These are phyloP conservation scores for Pleurotus citrinopileatus DNA, from an alignment of 768 basidiomycete genomes.

Conservation along the genomic window DNA sequence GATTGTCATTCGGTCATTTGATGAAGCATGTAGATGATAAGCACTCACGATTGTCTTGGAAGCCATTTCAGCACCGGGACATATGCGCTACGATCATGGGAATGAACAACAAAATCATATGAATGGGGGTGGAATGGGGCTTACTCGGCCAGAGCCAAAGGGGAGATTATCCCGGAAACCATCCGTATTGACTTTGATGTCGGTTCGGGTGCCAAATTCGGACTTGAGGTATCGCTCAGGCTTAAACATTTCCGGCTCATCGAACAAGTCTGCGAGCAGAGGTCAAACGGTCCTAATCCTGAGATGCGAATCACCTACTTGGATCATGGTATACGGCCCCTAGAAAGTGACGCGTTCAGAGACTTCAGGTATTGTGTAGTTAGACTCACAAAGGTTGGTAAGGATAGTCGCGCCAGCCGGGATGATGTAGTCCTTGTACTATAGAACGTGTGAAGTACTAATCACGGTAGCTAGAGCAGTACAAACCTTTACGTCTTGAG, in stretches of 20 bases:
- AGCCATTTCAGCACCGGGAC: slow-evolving; percentile 18
- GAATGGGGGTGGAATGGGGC: not conserved
- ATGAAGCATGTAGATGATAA: not conserved
- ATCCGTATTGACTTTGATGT: slow-evolving; percentile 12
- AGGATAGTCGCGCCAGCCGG: slow-evolving; percentile 14
- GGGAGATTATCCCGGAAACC: slow-evolving; percentile 14
- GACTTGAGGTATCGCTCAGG: slow-evolving; percentile 15
- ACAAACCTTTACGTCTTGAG: slow-evolving; percentile 10
- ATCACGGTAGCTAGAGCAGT: not conserved
- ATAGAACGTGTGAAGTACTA: not conserved
- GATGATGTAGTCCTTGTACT: slow-evolving; percentile 14
- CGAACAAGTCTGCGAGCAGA: slow-evolving; percentile 4
- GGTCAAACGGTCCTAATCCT: not conserved
- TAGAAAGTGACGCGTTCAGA: not conserved
- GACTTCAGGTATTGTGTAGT: not conserved
- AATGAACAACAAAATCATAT: not conserved
- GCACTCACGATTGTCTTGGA: slow-evolving; percentile 16
- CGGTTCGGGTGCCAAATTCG: slow-evolving; percentile 15
- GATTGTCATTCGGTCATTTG: slow-evolving; percentile 13
- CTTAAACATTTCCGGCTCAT: slow-evolving; percentile 11
- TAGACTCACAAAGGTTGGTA: slow-evolving; percentile 12
- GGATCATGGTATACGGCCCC: slow-evolving; percentile 6
- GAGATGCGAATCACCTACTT: not conserved
- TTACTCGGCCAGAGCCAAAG: slow-evolving; percentile 18
- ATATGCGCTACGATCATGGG: slow-evolving; percentile 17